Conservation (phyloP, 2,329 filamentous ascomycete genomes). For the Verticillium nubilum region DNA sequence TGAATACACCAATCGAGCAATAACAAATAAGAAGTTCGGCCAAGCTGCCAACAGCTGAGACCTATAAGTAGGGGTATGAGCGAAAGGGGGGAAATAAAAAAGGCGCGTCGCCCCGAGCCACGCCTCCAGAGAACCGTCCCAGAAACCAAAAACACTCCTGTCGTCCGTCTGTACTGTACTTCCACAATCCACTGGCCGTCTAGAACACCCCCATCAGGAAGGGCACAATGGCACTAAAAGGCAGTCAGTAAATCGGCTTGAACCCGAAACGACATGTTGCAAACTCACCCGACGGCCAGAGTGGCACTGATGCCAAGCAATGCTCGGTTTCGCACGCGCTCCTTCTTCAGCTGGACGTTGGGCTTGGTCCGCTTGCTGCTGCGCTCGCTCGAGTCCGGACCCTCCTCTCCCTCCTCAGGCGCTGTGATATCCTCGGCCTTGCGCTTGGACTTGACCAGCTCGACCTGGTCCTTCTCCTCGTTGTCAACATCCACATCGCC, state of each 20-base stretch:
- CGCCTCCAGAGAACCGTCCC: conserved; percentile 3
- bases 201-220: conserved; percentile 48
- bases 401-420: conserved; percentile 53
- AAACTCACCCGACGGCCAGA: conserved; percentile 81
- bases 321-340: conserved; percentile 80
- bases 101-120: conserved; percentile 4
- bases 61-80: conserved; percentile 3
- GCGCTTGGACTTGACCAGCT: conserved; percentile 54
- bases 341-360: conserved; percentile 75
- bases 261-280: not conserved
- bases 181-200: conserved; percentile 3
- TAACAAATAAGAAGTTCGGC: not conserved
- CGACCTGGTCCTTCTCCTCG: conserved; percentile 23
- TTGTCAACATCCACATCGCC: conserved; percentile 31
- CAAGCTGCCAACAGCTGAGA: not conserved
- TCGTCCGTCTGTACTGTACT: not conserved
- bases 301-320: conserved; percentile 82
- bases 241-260: conserved; percentile 7
- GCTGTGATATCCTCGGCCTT: conserved; percentile 68
- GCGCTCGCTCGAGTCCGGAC: conserved; percentile 31
- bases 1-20: not conserved
- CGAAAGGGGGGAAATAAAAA: conserved; percentile 9
- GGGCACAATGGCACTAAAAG: conserved; percentile 38
- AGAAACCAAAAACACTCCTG: conserved; percentile 4
- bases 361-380: conserved; percentile 74